Evolutionary conservation across 2,329 filamentous ascomycete species (phyloP).

Genomic region (Neocatenulostroma microsporum): DNA sequence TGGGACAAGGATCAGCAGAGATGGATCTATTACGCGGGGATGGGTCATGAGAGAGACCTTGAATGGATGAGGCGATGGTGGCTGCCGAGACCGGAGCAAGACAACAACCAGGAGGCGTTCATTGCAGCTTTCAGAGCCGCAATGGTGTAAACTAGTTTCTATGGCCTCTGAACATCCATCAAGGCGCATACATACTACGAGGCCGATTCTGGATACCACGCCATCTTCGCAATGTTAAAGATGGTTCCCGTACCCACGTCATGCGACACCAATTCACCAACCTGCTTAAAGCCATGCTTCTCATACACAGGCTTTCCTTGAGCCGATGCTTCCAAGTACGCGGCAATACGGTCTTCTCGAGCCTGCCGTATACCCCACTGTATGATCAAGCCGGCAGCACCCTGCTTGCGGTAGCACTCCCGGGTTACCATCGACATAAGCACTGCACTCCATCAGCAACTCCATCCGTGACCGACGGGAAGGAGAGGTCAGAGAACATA

Average conservation of each 20-base stretch:
- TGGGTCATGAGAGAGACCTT: slow-evolving; percentile 35
- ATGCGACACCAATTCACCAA: slow-evolving; percentile 1
- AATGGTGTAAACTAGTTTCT: too few species aligned
- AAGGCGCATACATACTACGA: too few species aligned
- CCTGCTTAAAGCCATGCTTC: not conserved
- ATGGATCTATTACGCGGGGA: slow-evolving; percentile 43
- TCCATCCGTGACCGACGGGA: too few species aligned
- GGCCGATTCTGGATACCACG: slow-evolving; percentile 1
- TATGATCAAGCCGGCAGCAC: slow-evolving; percentile 1
- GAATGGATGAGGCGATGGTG: slow-evolving; percentile 21
- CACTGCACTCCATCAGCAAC: not conserved
- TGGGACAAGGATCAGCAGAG: slow-evolving; percentile 41
- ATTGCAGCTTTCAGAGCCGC: slow-evolving; percentile 1
- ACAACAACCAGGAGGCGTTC: not conserved
- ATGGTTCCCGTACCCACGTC: slow-evolving; percentile 3
- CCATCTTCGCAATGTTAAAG: slow-evolving; percentile 5
- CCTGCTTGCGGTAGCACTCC: slow-evolving; percentile 1
- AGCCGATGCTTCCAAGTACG: slow-evolving; percentile 2
- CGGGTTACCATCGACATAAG: slow-evolving; percentile 4
- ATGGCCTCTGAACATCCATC: too few species aligned
- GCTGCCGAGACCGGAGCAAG: slow-evolving; percentile 1
- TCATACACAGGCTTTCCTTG: slow-evolving; percentile 2
- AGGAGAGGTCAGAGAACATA: too few species aligned
- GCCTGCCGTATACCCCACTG: slow-evolving; percentile 1
- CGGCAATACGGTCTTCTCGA: slow-evolving; percentile 1